phyloP scores from a whole-genome alignment of 768 basidiomycete genomes.

The Pholiota microspora region DNA sequence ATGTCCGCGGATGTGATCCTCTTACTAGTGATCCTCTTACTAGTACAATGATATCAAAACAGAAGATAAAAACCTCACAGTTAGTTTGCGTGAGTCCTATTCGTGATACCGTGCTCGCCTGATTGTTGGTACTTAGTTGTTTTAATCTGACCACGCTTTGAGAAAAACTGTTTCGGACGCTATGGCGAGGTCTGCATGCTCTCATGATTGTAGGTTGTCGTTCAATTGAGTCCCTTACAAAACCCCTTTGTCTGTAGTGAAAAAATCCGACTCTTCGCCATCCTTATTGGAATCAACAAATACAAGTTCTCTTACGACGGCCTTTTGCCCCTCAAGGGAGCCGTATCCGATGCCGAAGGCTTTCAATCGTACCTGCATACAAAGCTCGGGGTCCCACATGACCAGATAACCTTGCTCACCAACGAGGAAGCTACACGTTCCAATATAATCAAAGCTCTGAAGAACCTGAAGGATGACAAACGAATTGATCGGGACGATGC shows the following conservation, averaged over 20 bases:
- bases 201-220: no score
- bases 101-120: neutral
- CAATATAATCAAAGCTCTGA: constrained; percentile 9
- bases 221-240: no score
- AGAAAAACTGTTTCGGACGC: no score
- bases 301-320: neutral
- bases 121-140: neutral
- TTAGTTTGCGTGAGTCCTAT: neutral
- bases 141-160: no score
- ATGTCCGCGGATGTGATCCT: no score
- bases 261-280: constrained; percentile 6
- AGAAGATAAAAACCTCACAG: no score
- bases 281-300: constrained; percentile 14
- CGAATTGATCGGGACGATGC: constrained; percentile 8
- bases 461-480: neutral
- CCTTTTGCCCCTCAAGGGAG: constrained; percentile 7
- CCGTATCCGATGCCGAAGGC: constrained; percentile 7
- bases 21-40: no score
- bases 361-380: constrained; percentile 5
- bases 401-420: constrained; percentile 6
- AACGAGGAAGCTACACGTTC: constrained; percentile 9
- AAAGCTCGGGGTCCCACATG: constrained; percentile 2
- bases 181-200: neutral
- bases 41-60: no score
- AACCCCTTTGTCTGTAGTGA: no score